Conservation (phyloP, 306 rosid genomes). For the Castanea mollissima region DNA sequence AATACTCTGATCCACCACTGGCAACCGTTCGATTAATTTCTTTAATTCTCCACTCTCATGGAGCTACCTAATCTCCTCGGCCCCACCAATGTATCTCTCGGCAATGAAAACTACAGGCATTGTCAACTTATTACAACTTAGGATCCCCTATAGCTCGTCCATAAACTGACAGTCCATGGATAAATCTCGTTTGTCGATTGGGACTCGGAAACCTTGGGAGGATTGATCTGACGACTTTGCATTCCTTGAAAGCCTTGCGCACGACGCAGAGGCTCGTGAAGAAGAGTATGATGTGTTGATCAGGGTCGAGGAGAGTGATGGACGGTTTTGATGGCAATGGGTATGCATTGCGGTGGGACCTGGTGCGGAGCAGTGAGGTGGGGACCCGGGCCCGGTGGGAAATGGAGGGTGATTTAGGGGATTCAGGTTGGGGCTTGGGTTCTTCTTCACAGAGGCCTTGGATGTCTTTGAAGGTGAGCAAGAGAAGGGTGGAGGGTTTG, state of each 20-base stretch:
- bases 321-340: neutral
- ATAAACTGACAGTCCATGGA: constrained; percentile 59
- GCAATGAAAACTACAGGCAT: constrained; percentile 70
- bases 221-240: constrained; percentile 58
- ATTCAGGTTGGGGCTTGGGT: constrained; percentile 29
- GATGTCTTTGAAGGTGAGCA: constrained; percentile 75
- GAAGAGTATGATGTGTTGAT: constrained; percentile 54
- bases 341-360: constrained; percentile 10
- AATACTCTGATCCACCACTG: constrained; percentile 25
- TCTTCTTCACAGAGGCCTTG: constrained; percentile 46
- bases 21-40: constrained; percentile 51
- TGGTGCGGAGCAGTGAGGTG: constrained; percentile 48
- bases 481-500: constrained; percentile 30
- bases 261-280: constrained; percentile 83
- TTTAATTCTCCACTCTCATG: constrained; percentile 67
- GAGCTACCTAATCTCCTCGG: constrained; percentile 53
- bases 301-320: constrained; percentile 31
- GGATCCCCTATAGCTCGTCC: constrained; percentile 50
- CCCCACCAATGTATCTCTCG: constrained; percentile 62
- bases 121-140: constrained; percentile 35
- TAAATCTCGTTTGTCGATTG: constrained; percentile 81
- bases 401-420: constrained; percentile 58
- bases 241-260: constrained; percentile 75
- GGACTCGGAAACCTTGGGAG: constrained; percentile 49
- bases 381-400: constrained; percentile 55